Base-by-base conservation (phyloP, 805 yeast genomes). In the Saccharomyces mikatae region DNA sequence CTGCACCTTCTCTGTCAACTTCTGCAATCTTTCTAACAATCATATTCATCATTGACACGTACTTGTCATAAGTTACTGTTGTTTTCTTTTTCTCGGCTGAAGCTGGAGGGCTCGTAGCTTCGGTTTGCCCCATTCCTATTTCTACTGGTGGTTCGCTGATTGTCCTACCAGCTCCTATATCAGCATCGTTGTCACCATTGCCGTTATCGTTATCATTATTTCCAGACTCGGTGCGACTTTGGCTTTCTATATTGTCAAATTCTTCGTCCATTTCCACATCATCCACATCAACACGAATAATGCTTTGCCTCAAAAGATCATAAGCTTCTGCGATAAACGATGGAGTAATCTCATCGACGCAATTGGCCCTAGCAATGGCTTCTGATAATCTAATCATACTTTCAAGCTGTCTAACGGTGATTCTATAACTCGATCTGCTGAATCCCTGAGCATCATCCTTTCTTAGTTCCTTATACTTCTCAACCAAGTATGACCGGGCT, bases 351-450 rank as follows among this genome's bases (percentile, higher is more conserved):
- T 83, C 90, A 59, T 88, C 94, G 21, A 91, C 87, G 72, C 98
- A 91, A 71, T 92, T 94, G 28, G 98, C 97, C 60, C 96, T 80
- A 1, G 99, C 98, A 71, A 94, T 91, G 1, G 97, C 98, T 69
- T 94, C 99, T 2, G 94, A 84, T 56, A 94, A 77, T 67, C 99
- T 81, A 60, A 94, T 86, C 90, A 91, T 81, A 52, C 94, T 86
- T 73, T 92, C 99, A 64, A 94, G 78, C 69, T 94, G 99, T 76
- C 99, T 87, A 36, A 94, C 99, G 0, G 99, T 94, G 63, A 94
- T 94, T 69, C 98, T 78, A 70, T 92, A 92, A 56, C 96, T 86
- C 51, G 89, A 82, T 66, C 92, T 78, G 53, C 71, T 61, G 52
- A 86, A 75, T 1, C 96, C 97, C 69, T 87, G 95, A 1, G 97